These are phyloP conservation scores for Plasmodium ovale DNA, from an alignment of 169 alveolate species.

Conservation along the genomic window DNA sequence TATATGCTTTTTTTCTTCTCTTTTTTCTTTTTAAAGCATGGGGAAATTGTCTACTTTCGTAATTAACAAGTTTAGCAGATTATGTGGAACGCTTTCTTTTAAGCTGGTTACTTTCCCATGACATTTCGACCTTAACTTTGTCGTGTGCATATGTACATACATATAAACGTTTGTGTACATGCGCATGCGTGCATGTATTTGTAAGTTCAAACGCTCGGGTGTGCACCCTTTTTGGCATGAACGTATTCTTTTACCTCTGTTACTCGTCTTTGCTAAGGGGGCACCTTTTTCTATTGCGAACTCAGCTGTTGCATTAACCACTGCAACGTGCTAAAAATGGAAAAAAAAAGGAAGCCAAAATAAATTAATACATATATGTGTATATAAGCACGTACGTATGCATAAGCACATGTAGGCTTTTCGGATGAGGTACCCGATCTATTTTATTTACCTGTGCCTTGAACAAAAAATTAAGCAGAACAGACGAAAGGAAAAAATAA, in stretches of 20 bases:
- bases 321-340: background rate
- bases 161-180: background rate
- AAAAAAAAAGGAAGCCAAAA: too few relatives aligned
- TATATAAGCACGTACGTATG: background rate
- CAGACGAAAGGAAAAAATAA: conserved; percentile 36
- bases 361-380: conserved; percentile 1
- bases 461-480: conserved; percentile 18
- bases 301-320: background rate
- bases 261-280: background rate
- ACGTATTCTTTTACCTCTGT: background rate
- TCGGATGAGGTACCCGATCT: background rate
- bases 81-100: background rate
- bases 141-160: background rate
- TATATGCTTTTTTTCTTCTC: too few relatives aligned
- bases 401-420: background rate
- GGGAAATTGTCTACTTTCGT: background rate
- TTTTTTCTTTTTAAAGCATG: background rate
- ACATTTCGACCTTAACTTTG: background rate
- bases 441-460: conserved; percentile 2
- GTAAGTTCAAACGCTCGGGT: background rate
- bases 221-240: background rate
- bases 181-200: too few relatives aligned
- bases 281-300: background rate
- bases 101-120: background rate
- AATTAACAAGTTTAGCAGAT: background rate